Base-by-base conservation (phyloP, 2,329 filamentous ascomycete species). In the Mycosphaerella arachidis region DNA sequence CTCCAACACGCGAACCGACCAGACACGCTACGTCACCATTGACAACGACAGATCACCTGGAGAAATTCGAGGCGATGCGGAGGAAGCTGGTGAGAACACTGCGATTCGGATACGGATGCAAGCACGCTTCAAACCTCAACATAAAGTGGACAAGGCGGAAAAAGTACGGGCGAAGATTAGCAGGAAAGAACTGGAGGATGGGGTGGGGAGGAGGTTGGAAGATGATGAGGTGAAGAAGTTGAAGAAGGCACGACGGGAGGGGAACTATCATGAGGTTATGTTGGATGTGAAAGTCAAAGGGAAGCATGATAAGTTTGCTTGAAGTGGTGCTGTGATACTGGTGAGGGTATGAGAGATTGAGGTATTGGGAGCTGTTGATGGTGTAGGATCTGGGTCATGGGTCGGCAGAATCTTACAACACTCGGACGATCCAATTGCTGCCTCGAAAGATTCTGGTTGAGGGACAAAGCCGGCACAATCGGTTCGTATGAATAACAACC, bases 91-190 rank as follows among this genome's bases (percentile, higher is more conserved):
- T 4, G 90, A 89, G 70, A 84, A 83, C 67, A 91, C 90, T 9
- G 88, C 86, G 6, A 73, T 96, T 61, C 83, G 91, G 53, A 84
- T 97, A 68, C 88, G 92, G 56, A 97, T 97, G 92, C 93, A 97
- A 78, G 91, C 93, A 24, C 83, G 90, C 54, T 97, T 96, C 79
- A 97, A 97, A 80, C 92, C 93, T 8, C 84, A 84, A 63, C 75
- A 94, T 50, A 90, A 88, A 75, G 88, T 88, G 9, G 84, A 82
- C 0, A 95, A 92, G 76, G 91, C 92, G 72, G 89, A 91, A 65
- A 94, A 89, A 78, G 89, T 90, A 0, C 82, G 84, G 67, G 87
- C 93, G 68, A 96, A 93, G 79, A 90, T 99, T 59, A 93, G 87
- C 70, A 83, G 90, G 63, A 88, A 88, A 70, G 91, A 97, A 76